Evolutionary conservation across 352 stramenopile species (phyloP), one percentile per base, ranked within the genome.

Genomic region (Phytopythium oedochilum): DNA sequence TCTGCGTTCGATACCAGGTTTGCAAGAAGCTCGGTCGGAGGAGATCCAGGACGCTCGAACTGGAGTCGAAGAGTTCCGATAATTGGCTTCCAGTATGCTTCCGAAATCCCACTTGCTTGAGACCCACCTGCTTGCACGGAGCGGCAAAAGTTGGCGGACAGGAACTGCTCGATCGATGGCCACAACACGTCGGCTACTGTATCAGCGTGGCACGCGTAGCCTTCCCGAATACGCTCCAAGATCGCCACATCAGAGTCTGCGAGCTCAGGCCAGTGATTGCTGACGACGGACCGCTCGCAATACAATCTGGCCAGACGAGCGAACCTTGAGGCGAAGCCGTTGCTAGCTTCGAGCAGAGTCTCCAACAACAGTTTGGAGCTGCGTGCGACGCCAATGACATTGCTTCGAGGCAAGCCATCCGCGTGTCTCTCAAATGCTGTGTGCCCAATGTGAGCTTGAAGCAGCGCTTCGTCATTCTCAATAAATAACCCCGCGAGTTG

Each of bases 401-500:
- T 12, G 20, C 29, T 42, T 43, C 47, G 47, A 5, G 47, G 22
- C 14, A 53, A 14, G 2, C 29, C 29, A 7, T 42, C 34, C 0
- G 20, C 11, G 8, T 26, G 34, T 20, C 34, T 18, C 14, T 31
- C n/a, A 11, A 17, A 31, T 18, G 47, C 22, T 1, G 15, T 10
- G 1, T 22, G n/a, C 4, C 34, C 29, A 18, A 10, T 2, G n/a
- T 31, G 17, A 53, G 10, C 15, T 11, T 51, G 53, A 23, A 70
- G 31, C 20, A 80, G 39, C 6, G 47, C 28, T 40, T 62, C 56
- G 35, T 86, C 73, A 32, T 70, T 78, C 1, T 53, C 32, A 36
- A 77, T 58, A 52, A 75, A 83, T 11, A 82, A 34, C 17, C 59
- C 57, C 20, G 75, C 46, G 12, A 84, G 39, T 55, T 68, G 71